Evolutionary conservation across 2,329 filamentous ascomycete species (phyloP).

Genomic region (Botrytis cinerea): DNA sequence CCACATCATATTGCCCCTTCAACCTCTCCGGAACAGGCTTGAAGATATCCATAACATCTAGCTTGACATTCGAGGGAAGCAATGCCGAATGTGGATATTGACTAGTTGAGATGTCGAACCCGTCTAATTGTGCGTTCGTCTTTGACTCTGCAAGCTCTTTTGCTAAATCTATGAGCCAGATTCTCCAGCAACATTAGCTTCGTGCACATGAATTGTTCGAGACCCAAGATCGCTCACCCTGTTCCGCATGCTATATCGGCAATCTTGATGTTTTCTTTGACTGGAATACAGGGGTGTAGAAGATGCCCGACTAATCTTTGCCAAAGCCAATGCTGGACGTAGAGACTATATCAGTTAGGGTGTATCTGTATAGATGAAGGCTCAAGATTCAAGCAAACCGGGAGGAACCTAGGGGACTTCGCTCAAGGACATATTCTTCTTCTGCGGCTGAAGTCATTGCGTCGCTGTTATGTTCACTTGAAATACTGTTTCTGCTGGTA

Average conservation of each 20-base stretch:
- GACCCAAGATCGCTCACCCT: constrained; percentile 1
- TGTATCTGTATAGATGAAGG: neutral
- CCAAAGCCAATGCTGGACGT: constrained; percentile 17
- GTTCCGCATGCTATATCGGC: constrained; percentile 21
- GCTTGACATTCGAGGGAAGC: constrained; percentile 7
- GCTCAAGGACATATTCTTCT: constrained; percentile 10
- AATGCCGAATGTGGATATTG: neutral
- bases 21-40: neutral
- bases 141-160: constrained; percentile 13
- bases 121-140: constrained; percentile 1
- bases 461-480: neutral
- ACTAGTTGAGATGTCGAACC: constrained; percentile 10
- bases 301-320: constrained; percentile 6
- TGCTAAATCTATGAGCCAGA: constrained; percentile 20
- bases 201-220: neutral
- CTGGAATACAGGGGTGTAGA: constrained; percentile 14
- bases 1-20: constrained; percentile 5
- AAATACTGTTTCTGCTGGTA: neutral
- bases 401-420: neutral
- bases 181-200: neutral
- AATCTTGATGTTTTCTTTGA: constrained; percentile 5
- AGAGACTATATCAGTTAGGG: constrained; percentile 12
- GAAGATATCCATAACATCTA: constrained; percentile 16
- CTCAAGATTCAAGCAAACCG: neutral
- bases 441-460: constrained; percentile 1